Conservation (phyloP, 495 filamentous ascomycete genomes). For the Ascodesmis nigricans region DNA sequence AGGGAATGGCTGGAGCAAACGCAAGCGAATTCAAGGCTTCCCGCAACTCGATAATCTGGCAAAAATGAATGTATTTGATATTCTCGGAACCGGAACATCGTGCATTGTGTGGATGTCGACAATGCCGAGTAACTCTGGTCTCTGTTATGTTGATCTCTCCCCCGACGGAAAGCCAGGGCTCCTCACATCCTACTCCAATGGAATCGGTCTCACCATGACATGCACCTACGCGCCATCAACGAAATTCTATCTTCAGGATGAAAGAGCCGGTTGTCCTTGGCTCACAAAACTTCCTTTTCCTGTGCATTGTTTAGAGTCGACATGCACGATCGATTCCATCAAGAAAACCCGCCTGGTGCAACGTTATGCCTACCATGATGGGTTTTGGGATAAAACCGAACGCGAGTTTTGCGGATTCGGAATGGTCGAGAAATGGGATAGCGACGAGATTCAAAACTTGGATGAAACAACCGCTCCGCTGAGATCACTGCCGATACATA, state of each 20-base stretch:
- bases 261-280: constrained; percentile 19
- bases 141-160: constrained; percentile 13
- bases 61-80: constrained; percentile 12
- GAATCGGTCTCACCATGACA: constrained; percentile 11
- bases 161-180: constrained; percentile 3
- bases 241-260: constrained; percentile 20
- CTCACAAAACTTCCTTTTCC: constrained; percentile 20
- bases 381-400: constrained; percentile 23
- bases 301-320: constrained; percentile 15
- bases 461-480: too few relatives aligned
- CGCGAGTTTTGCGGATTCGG: constrained; percentile 25
- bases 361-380: constrained; percentile 23
- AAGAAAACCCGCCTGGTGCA: constrained; percentile 4
- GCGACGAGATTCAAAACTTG: too few relatives aligned
- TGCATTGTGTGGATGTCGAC: constrained; percentile 22
- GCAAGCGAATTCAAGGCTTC: constrained; percentile 3
- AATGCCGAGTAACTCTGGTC: background rate
- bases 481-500: too few relatives aligned
- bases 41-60: constrained; percentile 5
- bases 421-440: constrained; percentile 21
- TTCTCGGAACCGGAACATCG: constrained; percentile 21
- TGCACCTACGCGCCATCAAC: constrained; percentile 20
- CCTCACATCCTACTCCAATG: constrained; percentile 6
- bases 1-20: constrained; percentile 16
- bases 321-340: constrained; percentile 14